Evolutionary conservation across 2,329 filamentous ascomycete species (phyloP), one percentile per base, ranked within the genome.

Genomic region (Cladosporium sp.): DNA sequence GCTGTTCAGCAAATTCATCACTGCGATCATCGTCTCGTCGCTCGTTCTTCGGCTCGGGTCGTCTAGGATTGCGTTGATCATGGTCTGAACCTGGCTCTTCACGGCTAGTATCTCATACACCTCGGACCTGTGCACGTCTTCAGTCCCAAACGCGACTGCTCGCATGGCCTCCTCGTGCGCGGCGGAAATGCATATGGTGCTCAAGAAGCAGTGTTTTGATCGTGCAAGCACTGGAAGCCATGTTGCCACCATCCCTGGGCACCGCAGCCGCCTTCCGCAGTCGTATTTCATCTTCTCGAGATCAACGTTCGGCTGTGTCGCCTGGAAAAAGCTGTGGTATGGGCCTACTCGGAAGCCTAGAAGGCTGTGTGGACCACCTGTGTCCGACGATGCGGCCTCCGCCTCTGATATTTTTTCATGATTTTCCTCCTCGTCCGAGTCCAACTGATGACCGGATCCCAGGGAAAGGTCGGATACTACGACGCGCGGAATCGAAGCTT

Each of bases 91-190:
- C 41, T 59, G 56, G 4, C 50, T 51, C 16, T 59, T 38, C 7
- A 61, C 60, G 25, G 52, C 54, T 43, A 59, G 46, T 6, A 59
- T 50, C 29, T 58, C 55, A 18, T 53, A 50, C 11, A 55, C 59
- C 15, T 56, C 58, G 9, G 13, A n/a, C 36, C 7, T 22, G 25
- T 12, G 46, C 12, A 55, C 43, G 35, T 57, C 50, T 27, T 57
- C 50, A 2, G 56, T 50, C 3, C 54, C 51, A 16, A 54, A 51
- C 2, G 54, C 46, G 9, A 51, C 54, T 41, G 57, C 55, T 19
- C 53, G 55, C 62, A 67, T 67, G 36, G 64, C 59, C 38, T 66
- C 63, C 7, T 63, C 59, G 30, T 67, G 61, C 3, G 63, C 61
- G 8, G 64, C 55, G 3, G 63, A 63, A 9, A 65, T 60, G 43